A percentile compares a stretch with the other conserved stretches of the same genome.
Evolutionary conservation across 148 eudicot species (phyloP).

Genomic region (Polygonum maritimum): DNA sequence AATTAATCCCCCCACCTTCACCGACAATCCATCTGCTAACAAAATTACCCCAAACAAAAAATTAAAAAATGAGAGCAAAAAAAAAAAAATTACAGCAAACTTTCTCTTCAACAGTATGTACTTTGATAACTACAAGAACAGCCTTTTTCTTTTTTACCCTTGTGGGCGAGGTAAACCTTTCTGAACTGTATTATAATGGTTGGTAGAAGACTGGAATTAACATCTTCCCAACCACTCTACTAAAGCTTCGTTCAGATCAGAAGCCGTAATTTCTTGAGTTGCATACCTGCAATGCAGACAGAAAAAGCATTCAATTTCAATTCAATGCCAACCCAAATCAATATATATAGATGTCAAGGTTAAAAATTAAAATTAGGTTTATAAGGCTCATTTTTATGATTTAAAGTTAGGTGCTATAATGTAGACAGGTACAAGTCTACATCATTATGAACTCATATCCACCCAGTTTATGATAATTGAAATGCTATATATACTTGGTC

Average conservation of each 20-base stretch:
- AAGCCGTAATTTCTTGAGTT: background rate
- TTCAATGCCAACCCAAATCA: background rate
- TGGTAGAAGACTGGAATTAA: conserved; percentile 9
- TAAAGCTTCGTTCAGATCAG: background rate
- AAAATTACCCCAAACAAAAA: conserved; percentile 13
- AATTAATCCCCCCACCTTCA: conserved; percentile 32
- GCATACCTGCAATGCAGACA: background rate
- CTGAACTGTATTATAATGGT: background rate
- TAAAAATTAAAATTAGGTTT: background rate
- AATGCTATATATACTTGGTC: background rate
- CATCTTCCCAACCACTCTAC: conserved; percentile 7
- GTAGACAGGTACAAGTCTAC: background rate
- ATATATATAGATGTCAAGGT: background rate
- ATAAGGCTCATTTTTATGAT: background rate
- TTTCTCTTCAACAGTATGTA: conserved; percentile 6
- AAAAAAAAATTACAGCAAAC: background rate
- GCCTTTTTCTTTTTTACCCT: conserved; percentile 4
- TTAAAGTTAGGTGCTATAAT: background rate
- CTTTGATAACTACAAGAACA: conserved; percentile 8
- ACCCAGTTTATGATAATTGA: background rate
- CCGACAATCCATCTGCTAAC: conserved; percentile 19
- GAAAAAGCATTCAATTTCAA: background rate
- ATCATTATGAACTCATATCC: conserved; percentile 1
- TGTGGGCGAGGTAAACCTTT: conserved; percentile 7
- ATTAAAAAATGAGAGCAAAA: conserved; percentile 2